Conservation (phyloP, 495 filamentous ascomycete genomes). For the Podospora tetraspora region DNA sequence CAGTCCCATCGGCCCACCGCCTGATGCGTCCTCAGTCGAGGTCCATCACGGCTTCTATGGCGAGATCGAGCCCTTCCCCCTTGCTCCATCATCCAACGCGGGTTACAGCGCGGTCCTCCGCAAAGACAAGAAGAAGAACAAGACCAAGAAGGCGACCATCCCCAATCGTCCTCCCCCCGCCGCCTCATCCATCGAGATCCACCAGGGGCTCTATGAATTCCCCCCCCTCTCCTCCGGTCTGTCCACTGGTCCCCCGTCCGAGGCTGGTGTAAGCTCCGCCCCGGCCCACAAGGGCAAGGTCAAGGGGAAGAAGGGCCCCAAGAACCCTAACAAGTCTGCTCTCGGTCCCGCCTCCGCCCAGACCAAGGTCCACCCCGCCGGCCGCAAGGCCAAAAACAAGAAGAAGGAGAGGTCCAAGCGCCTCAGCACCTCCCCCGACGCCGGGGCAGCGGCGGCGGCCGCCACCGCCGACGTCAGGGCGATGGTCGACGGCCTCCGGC, state of each 20-base stretch:
- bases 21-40: not conserved
- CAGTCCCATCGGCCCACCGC: not conserved
- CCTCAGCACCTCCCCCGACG: not conserved
- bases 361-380: too few species aligned
- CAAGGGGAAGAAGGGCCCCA: not conserved
- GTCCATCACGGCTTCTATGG: not conserved
- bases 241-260: not conserved
- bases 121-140: not conserved
- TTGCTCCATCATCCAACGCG: conserved; percentile 6
- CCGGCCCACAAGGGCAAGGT: not conserved
- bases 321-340: not conserved
- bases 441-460: not conserved
- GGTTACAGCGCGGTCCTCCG: conserved; percentile 4
- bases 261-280: not conserved
- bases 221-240: not conserved
- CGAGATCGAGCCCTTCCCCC: not conserved
- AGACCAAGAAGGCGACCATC: not conserved
- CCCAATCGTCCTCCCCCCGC: not conserved
- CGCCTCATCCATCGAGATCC: not conserved
- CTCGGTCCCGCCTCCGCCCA: not conserved
- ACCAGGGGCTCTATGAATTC: not conserved
- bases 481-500: too few species aligned
- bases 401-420: not conserved
- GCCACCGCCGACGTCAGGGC: not conserved
- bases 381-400: not conserved